phyloP scores from a whole-genome alignment of 176 grass and related monocot genomes.

The Aegilops bicornis region DNA sequence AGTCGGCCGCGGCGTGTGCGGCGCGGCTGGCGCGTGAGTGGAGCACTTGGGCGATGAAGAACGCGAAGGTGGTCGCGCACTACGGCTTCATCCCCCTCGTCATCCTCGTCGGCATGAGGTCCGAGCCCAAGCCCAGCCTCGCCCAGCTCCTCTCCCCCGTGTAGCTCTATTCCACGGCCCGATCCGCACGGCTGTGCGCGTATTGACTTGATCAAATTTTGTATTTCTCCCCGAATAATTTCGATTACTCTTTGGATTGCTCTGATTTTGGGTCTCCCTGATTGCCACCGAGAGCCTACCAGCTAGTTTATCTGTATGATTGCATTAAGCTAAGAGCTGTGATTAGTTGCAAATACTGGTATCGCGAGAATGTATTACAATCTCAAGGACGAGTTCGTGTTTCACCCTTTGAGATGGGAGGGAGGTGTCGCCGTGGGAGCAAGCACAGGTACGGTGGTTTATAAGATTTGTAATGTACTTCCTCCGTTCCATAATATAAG shows the following conservation, averaged over 20 bases:
- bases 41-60: slow-evolving; percentile 78
- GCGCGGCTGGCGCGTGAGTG: slow-evolving; percentile 42
- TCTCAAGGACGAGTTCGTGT: not conserved
- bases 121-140: slow-evolving; percentile 51
- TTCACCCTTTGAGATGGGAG: too few species aligned
- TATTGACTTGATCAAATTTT: not conserved
- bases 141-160: slow-evolving; percentile 57
- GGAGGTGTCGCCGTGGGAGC: too few species aligned
- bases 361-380: not conserved
- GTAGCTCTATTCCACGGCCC: slow-evolving; percentile 42
- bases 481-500: too few species aligned
- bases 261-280: slow-evolving; percentile 18
- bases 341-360: not conserved
- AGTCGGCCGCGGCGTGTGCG: slow-evolving; percentile 7
- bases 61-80: slow-evolving; percentile 64
- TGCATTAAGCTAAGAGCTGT: not conserved
- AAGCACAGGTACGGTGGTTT: not conserved
- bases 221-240: not conserved
- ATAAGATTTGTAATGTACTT: not conserved
- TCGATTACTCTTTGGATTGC: slow-evolving; percentile 8
- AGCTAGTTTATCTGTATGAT: not conserved
- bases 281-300: not conserved
- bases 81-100: slow-evolving; percentile 71
- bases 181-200: slow-evolving; percentile 5
- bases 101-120: slow-evolving; percentile 68